Conservation (phyloP, 495 filamentous ascomycete genomes). For the Cercophora samala region DNA sequence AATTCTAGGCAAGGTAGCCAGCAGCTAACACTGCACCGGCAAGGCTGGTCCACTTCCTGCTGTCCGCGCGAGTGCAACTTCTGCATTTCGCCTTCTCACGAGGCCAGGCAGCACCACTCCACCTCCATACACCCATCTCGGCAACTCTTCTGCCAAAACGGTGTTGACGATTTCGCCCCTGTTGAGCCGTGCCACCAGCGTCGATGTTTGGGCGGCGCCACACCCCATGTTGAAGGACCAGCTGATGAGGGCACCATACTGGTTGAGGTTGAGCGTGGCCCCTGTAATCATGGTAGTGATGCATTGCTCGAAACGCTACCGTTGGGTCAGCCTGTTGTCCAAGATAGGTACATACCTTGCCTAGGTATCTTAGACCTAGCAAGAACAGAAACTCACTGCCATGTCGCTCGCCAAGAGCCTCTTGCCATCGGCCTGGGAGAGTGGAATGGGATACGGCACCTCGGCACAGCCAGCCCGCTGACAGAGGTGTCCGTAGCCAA, state of each 20-base stretch:
- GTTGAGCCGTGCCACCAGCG: slow-evolving; percentile 46
- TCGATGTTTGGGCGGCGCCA: slow-evolving; percentile 41
- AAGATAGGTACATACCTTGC: too few species aligned
- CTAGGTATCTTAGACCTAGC: too few species aligned
- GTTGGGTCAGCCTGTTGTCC: background rate
- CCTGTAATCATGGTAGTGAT: slow-evolving; percentile 37
- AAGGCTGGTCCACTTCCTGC: slow-evolving; percentile 15
- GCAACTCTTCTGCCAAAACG: slow-evolving; percentile 44
- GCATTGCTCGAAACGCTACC: slow-evolving; percentile 28
- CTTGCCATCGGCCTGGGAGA: slow-evolving; percentile 39
- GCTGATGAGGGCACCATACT: slow-evolving; percentile 49
- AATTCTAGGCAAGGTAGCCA: too few species aligned
- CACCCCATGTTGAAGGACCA: slow-evolving; percentile 53
- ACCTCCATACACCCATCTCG: slow-evolving; percentile 46
- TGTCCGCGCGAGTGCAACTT: slow-evolving; percentile 43
- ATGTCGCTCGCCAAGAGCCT: slow-evolving; percentile 44
- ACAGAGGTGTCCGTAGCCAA: slow-evolving; percentile 55
- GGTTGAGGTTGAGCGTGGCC: slow-evolving; percentile 46
- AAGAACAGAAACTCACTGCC: slow-evolving; percentile 24
- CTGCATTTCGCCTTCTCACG: slow-evolving; percentile 38
- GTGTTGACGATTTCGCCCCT: slow-evolving; percentile 39
- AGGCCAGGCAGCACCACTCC: slow-evolving; percentile 42
- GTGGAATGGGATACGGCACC: slow-evolving; percentile 43
- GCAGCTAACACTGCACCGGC: slow-evolving; percentile 18
- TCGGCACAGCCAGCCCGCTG: slow-evolving; percentile 40